Evolutionary conservation across 805 yeast genomes (phyloP).

Genomic region (Ogataea henricii): DNA sequence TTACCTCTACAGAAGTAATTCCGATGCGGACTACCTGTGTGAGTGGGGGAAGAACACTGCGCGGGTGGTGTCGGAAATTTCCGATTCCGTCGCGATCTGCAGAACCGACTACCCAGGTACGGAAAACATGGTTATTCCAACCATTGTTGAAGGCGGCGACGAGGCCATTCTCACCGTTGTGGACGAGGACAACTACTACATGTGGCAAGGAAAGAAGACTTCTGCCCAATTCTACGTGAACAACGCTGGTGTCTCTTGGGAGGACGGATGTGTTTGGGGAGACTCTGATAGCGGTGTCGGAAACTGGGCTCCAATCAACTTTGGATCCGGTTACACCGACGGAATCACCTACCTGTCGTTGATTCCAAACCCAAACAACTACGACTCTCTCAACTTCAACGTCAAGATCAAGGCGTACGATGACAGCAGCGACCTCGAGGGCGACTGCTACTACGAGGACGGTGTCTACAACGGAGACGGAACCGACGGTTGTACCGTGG

Average conservation of each 20-base stretch:
- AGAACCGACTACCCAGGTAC: slow-evolving; percentile 84
- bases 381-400: slow-evolving; percentile 58
- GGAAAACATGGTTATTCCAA: slow-evolving; percentile 77
- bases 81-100: slow-evolving; percentile 61
- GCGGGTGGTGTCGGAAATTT: slow-evolving; percentile 50
- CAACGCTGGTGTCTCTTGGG: slow-evolving; percentile 70
- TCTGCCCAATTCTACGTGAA: slow-evolving; percentile 77
- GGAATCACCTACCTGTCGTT: slow-evolving; percentile 68
- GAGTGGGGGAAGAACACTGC: slow-evolving; percentile 64
- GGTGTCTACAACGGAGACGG: slow-evolving; percentile 74
- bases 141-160: slow-evolving; percentile 57
- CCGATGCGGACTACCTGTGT: slow-evolving; percentile 55
- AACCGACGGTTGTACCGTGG: slow-evolving; percentile 89
- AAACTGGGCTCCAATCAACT: slow-evolving; percentile 78
- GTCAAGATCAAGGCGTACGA: slow-evolving; percentile 77
- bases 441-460: slow-evolving; percentile 77
- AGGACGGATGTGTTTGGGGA: slow-evolving; percentile 78
- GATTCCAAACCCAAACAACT: slow-evolving; percentile 79
- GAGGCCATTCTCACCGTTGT: slow-evolving; percentile 58
- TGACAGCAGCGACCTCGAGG: slow-evolving; percentile 61
- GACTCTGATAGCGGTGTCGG: slow-evolving; percentile 58
- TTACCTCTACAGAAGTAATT: slow-evolving; percentile 60
- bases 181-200: slow-evolving; percentile 57
- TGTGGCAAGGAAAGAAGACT: slow-evolving; percentile 63
- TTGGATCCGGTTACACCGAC: slow-evolving; percentile 69